Base-by-base conservation (phyloP, 192 early-diverging fungal genomes). In the Ambispora gerdemannii region DNA sequence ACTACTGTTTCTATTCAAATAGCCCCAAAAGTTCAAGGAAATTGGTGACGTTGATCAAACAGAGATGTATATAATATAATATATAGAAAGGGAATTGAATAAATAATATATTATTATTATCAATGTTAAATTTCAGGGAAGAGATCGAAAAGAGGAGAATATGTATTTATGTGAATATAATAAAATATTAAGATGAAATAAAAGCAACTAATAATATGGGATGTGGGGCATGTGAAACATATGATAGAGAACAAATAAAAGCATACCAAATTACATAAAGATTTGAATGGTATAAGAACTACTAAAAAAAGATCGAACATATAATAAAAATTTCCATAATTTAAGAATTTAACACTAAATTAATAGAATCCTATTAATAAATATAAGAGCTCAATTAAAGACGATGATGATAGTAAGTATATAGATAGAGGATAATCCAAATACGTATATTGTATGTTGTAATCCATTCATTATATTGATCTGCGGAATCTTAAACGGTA, bases 61-160 rank as follows among this genome's bases (percentile, higher is more conserved):
- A 53, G 13, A 53, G 8, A 53, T 11, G 15, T 53, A 53, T 53
- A 63, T 63, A 38, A 35, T 15, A 35, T 35, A 19, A 62, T 38
- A 63, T 36, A 63, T 24, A 36, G 11, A 36, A 11, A 61, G 8
- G 61, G 60, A 35, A 60, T n/a, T 20, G 52, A n/a, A n/a, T n/a
- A n/a, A n/a, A n/a, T n/a, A n/a, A n/a, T n/a, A n/a, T n/a, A n/a
- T n/a, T 34, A 35, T 62, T 59, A 59, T n/a, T 27, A 25, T 59
- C 27, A 59, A 17, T 10, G 25, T 34, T 33, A 62, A 33, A 62
- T 35, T 62, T 35, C n/a, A 33, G 20, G 19, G 22, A 30, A 27
- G 28, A 27, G 52, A 33, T 61, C 59, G 59, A 61, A 33, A 20
- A 61, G 59, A 35, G 35, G 59, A 61, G 35, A 60, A 55, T 22